These are phyloP conservation scores for Aspergillus bridgeri DNA, from an alignment of 495 filamentous ascomycete genomes.

Conservation along the genomic window DNA sequence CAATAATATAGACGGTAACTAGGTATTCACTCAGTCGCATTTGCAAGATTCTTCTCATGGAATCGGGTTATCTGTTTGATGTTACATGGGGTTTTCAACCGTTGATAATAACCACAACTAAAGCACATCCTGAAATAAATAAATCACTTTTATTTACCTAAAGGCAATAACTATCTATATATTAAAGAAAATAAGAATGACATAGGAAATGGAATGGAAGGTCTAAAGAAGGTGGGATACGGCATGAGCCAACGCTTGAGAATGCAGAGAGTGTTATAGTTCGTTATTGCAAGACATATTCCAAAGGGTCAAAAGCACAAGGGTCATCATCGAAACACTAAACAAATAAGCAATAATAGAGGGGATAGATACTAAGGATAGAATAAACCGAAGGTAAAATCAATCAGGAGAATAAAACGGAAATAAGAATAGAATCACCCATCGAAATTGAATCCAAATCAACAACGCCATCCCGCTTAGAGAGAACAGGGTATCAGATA, in stretches of 20 bases:
- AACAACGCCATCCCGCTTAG: constrained; percentile 20
- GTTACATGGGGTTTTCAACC: too few relatives aligned
- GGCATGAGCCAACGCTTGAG: too few relatives aligned
- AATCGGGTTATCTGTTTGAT: too few relatives aligned
- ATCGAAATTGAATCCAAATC: neutral
- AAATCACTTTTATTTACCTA: neutral
- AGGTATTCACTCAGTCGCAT: neutral
- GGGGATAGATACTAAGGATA: neutral
- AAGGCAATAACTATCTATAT: neutral
- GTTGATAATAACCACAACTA: too few relatives aligned
- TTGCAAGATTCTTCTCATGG: neutral
- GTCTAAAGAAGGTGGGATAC: neutral
- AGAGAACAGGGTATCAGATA: constrained; percentile 21
- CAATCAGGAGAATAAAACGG: too few relatives aligned
- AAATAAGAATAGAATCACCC: neutral
- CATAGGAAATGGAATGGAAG: neutral
- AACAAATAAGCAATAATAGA: neutral
- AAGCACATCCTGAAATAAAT: neutral
- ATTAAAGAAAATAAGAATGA: neutral
- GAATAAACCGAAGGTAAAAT: neutral
- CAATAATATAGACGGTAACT: neutral
- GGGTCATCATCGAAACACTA: neutral
- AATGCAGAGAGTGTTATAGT: neutral
- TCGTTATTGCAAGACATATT: neutral
- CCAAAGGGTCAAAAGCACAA: neutral